Evolutionary conservation across 2,329 filamentous ascomycete genomes (phyloP), one percentile per base, ranked within the genome.

Genomic region (Penicillium sclerotigenum): DNA sequence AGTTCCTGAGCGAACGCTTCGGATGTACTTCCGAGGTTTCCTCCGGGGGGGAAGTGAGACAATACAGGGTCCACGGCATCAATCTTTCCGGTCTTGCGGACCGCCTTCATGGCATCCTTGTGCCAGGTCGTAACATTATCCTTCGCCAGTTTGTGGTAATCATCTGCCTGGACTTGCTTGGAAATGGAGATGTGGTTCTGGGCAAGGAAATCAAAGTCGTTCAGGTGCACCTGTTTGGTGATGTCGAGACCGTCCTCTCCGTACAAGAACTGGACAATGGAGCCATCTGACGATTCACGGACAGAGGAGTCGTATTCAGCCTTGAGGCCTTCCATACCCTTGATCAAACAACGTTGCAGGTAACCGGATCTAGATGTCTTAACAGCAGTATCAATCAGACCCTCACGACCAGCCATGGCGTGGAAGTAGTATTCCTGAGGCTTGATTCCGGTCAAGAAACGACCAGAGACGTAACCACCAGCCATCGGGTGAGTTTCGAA

Each of bases 401-500:
- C 94, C 81, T 99, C 95, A 77, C 94, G 86, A 66, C 95, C 95
- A 69, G 93, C 94, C 95, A 99, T 99, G 75, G 95, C 91, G 83
- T 99, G 94, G 80, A 99, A 99, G 74, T 93, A 99, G 74, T 97
- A 99, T 73, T 99, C 95, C 69, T 99, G 94, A 5, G 94, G 94
- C 52, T 93, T 87, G 59, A 99, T 94, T 58, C 94, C 94, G 24
- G 95, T 99, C 81, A 99, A 88, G 83, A 99, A 99, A 72, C 94
- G 91, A 69, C 95, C 91, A 47, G 90, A 89, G 62, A 99, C 90
- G 75, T 96, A 99, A 18, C 94, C 94, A 67, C 92, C 92, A 49
- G 94, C 94, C 65, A 91, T 83, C 7, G 96, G 83, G 63, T 91
- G 86, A 0, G 92, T 93, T 65, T 99, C 94, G 68, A 89, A 97